Percentiles rank a stretch among this genome's conserved stretches.
These are phyloP conservation scores for Pseudogymnoascus sp. DNA, from an alignment of 2,329 filamentous ascomycete genomes.

Conservation along the genomic window DNA sequence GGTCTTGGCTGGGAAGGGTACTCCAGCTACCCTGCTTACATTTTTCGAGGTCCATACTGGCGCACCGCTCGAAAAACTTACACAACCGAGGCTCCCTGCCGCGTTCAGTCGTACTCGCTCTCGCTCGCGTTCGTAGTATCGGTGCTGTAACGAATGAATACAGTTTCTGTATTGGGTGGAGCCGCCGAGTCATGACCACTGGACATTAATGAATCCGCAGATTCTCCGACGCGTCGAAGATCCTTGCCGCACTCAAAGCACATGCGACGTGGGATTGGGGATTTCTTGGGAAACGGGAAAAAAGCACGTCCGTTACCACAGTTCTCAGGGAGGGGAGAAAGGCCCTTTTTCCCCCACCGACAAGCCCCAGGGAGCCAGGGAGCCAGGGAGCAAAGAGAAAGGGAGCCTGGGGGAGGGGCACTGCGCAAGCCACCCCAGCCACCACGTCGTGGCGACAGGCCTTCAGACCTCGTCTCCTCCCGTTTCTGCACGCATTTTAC, in stretches of 20 bases:
- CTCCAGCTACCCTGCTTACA: neutral
- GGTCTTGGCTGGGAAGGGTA: neutral
- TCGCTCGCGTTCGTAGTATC: neutral
- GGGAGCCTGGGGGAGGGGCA: neutral
- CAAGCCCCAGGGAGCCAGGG: no score
- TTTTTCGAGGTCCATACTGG: neutral
- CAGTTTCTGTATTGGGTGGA: neutral
- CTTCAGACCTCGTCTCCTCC: neutral
- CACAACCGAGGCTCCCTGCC: neutral
- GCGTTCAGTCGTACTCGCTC: neutral
- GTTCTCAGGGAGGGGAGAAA: neutral
- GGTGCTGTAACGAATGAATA: neutral
- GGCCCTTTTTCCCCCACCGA: neutral
- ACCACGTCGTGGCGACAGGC: neutral
- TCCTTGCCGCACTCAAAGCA: neutral
- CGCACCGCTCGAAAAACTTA: neutral
- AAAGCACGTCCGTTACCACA: neutral
- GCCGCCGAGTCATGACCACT: neutral
- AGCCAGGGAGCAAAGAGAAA: neutral
- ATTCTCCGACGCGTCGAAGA: neutral
- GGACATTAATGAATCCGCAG: neutral
- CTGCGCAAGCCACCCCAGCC: neutral
- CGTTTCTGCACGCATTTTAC: neutral
- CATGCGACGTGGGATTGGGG: neutral
- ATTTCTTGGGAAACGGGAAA: neutral